These are phyloP conservation scores for Ustilaginoidea virens DNA, from an alignment of 2,329 filamentous ascomycete species.

Conservation along the genomic window DNA sequence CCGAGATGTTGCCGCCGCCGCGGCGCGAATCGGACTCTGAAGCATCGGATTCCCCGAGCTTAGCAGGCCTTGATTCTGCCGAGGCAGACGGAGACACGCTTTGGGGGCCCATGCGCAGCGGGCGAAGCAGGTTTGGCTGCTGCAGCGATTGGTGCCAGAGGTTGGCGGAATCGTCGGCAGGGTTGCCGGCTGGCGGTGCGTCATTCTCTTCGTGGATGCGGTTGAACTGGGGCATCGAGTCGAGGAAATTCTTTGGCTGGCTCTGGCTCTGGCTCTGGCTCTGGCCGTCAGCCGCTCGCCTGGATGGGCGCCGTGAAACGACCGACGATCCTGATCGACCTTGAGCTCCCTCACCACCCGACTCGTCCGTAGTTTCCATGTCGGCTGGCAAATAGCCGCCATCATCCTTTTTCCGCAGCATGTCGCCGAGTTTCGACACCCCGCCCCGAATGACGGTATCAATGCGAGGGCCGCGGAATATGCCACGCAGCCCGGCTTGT, in stretches of 20 bases:
- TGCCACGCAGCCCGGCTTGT: conserved; percentile 33
- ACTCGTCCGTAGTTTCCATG: conserved; percentile 30
- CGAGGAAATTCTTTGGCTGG: conserved; percentile 30
- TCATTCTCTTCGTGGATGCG: no score
- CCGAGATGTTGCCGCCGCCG: conserved; percentile 10
- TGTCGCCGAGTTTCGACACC: conserved; percentile 39
- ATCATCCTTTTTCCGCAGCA: conserved; percentile 39
- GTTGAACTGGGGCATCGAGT: conserved; percentile 35
- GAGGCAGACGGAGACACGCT: conserved; percentile 22
- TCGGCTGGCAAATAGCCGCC: conserved; percentile 19
- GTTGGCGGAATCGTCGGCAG: no score
- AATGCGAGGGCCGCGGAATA: conserved; percentile 59
- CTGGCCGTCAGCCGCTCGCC: conserved; percentile 14
- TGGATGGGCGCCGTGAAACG: conserved; percentile 19
- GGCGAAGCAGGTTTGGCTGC: conserved; percentile 32
- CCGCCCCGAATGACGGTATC: conserved; percentile 52
- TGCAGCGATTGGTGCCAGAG: conserved; percentile 25
- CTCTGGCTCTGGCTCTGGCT: conserved; percentile 13
- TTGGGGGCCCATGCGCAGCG: conserved; percentile 31
- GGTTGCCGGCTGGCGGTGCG: no score
- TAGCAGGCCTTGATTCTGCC: conserved; percentile 9
- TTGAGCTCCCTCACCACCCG: conserved; percentile 27
- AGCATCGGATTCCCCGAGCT: conserved; percentile 16
- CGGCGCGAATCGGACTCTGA: conserved; percentile 24
- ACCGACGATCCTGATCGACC: conserved; percentile 22